Percentiles rank a stretch among this genome's conserved stretches.
phyloP scores from a whole-genome alignment of 768 basidiomycete species.

The Lepiota brunneoincarnata region DNA sequence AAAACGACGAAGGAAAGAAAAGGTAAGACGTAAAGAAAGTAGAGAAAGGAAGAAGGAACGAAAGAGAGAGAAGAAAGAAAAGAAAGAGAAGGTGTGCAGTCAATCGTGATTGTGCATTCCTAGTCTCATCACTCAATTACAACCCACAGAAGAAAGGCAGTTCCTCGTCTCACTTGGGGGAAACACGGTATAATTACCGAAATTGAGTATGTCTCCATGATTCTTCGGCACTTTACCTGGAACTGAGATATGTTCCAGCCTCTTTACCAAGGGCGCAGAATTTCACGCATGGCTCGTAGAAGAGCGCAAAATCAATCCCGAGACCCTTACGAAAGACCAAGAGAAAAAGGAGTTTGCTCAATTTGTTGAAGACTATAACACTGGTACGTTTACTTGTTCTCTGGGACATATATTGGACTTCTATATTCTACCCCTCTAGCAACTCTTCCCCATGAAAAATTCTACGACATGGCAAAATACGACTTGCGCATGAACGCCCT shows the following conservation, averaged over 20 bases:
- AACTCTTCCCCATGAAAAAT: constrained; percentile 92
- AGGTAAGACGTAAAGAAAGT: constrained; percentile 45
- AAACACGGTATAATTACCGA: constrained; percentile 88
- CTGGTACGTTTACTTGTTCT: constrained; percentile 42
- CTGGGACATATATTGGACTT: neutral
- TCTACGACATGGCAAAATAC: constrained; percentile 87
- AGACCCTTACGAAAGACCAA: constrained; percentile 82
- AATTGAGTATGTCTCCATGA: constrained; percentile 63
- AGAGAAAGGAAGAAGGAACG: constrained; percentile 30
- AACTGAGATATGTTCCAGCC: constrained; percentile 38
- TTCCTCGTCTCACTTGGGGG: constrained; percentile 76
- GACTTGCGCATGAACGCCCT: constrained; percentile 82
- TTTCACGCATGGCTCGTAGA: constrained; percentile 93
- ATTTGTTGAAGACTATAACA: constrained; percentile 84
- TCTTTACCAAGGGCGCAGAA: constrained; percentile 81
- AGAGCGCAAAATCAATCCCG: constrained; percentile 88
- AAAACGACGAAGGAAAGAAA: constrained; percentile 44
- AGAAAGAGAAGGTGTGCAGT: constrained; percentile 45
- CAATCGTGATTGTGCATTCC: constrained; percentile 24
- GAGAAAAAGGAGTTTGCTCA: constrained; percentile 81
- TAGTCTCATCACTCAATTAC: neutral
- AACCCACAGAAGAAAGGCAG: constrained; percentile 48
- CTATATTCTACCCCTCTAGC: constrained; percentile 40
- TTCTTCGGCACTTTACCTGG: neutral
- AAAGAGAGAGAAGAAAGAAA: constrained; percentile 59